These are phyloP conservation scores for Penicillium goetzii DNA, from an alignment of 495 filamentous ascomycete species.

Conservation along the genomic window DNA sequence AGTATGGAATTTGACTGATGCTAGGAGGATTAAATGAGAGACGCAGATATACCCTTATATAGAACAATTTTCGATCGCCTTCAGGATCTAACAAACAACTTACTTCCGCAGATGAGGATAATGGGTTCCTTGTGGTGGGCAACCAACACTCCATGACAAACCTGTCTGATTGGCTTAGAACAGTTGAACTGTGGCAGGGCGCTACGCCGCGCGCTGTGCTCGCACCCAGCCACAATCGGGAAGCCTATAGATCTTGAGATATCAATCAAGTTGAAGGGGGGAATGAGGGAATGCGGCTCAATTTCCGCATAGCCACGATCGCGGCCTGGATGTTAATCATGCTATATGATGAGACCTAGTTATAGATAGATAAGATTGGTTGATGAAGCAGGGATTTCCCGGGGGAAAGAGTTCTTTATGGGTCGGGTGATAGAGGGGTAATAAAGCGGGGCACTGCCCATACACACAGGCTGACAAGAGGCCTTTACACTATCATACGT, in stretches of 20 bases:
- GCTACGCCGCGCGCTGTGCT: not conserved
- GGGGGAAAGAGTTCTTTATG: too few species aligned
- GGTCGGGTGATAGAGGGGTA: too few species aligned
- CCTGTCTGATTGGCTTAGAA: not conserved
- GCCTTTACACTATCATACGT: not conserved
- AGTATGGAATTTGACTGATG: not conserved
- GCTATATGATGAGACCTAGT: too few species aligned
- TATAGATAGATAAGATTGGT: too few species aligned
- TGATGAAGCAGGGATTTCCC: too few species aligned
- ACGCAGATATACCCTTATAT: not conserved
- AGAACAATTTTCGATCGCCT: not conserved
- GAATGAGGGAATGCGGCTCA: not conserved
- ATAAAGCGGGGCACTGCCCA: too few species aligned
- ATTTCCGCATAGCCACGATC: not conserved
- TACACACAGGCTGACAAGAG: too few species aligned
- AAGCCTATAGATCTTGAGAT: not conserved
- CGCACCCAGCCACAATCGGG: not conserved
- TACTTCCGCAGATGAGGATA: not conserved
- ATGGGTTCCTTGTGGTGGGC: not conserved
- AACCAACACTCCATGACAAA: not conserved
- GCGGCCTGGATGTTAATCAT: not conserved
- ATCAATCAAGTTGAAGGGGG: not conserved
- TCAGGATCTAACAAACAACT: not conserved
- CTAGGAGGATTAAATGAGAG: not conserved
- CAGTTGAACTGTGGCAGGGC: not conserved